These are phyloP conservation scores for Entomophthora muscae DNA, from an alignment of 371 early-diverging fungal genomes.

Conservation along the genomic window DNA sequence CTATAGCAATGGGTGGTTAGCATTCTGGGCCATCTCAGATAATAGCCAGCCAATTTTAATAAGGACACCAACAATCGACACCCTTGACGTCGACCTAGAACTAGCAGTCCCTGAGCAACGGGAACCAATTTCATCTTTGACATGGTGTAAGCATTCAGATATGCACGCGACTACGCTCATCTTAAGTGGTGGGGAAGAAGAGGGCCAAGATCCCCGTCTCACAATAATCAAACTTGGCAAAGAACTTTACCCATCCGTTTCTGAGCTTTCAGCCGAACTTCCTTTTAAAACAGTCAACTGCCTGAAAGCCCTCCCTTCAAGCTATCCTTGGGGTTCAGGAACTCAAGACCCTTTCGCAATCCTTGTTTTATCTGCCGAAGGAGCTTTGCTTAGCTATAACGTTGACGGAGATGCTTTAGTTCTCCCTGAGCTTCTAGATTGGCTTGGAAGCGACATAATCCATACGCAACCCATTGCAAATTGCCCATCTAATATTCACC, in stretches of 20 bases:
- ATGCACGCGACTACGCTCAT: not conserved
- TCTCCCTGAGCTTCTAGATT: not conserved
- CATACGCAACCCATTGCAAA: not conserved
- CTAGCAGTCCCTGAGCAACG: not conserved
- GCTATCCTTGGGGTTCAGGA: not conserved
- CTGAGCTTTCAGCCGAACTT: not conserved
- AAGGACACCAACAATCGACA: not conserved
- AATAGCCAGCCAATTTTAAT: not conserved
- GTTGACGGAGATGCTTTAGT: not conserved
- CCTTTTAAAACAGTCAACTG: not conserved
- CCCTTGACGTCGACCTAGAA: not conserved
- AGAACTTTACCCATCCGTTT: not conserved
- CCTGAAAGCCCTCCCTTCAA: not conserved
- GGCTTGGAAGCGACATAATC: not conserved
- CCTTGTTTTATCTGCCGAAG: not conserved
- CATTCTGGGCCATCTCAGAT: not conserved
- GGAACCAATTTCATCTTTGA: not conserved
- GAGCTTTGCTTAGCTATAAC: not conserved
- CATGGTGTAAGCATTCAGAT: not conserved
- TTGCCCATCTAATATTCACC: not conserved
- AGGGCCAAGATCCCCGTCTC: not conserved
- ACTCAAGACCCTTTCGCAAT: not conserved
- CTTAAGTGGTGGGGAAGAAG: not conserved
- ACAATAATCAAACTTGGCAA: not conserved
- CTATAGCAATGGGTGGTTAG: slow-evolving; percentile 6